Conservation (phyloP, 768 basidiomycete genomes). For the Suillus brevipes region DNA sequence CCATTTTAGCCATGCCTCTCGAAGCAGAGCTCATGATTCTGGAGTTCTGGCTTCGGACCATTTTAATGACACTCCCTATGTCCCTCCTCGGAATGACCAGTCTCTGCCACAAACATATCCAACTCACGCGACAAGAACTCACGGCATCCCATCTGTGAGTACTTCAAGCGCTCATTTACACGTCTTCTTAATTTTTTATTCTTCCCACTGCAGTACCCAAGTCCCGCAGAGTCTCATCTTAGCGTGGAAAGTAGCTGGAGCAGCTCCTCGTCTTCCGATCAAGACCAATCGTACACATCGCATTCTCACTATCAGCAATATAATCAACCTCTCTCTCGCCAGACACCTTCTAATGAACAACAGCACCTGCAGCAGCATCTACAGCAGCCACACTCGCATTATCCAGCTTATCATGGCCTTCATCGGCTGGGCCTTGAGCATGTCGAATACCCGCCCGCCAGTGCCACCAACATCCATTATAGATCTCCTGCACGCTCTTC, state of each 20-base stretch:
- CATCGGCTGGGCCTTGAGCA: conserved; percentile 27
- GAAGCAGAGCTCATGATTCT: conserved; percentile 17
- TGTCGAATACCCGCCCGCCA: conserved; percentile 12
- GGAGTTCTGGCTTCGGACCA: conserved; percentile 18
- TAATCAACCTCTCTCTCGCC: conserved; percentile 9
- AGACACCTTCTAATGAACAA: background rate
- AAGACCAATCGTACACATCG: conserved; percentile 10
- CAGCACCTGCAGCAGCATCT: conserved; percentile 5
- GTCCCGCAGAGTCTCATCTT: conserved; percentile 26
- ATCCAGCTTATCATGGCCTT: conserved; percentile 24
- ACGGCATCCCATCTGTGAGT: conserved; percentile 21
- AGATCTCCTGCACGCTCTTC: conserved; percentile 13
- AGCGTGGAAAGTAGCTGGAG: conserved; percentile 31
- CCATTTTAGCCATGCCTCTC: conserved; percentile 14
- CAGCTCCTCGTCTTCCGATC: conserved; percentile 22
- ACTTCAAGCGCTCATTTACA: background rate
- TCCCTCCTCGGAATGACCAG: conserved; percentile 28
- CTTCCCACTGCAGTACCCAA: conserved; percentile 19
- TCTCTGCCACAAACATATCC: conserved; percentile 18
- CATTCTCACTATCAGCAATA: conserved; percentile 14
- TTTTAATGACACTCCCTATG: conserved; percentile 31
- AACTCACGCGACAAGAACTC: conserved; percentile 14
- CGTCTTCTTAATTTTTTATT: conserved; percentile 6
- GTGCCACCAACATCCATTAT: conserved; percentile 17
- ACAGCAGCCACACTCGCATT: conserved; percentile 14